Evolutionary conservation across 257 asterid species (phyloP).

Genomic region (Penstemon barbatus): DNA sequence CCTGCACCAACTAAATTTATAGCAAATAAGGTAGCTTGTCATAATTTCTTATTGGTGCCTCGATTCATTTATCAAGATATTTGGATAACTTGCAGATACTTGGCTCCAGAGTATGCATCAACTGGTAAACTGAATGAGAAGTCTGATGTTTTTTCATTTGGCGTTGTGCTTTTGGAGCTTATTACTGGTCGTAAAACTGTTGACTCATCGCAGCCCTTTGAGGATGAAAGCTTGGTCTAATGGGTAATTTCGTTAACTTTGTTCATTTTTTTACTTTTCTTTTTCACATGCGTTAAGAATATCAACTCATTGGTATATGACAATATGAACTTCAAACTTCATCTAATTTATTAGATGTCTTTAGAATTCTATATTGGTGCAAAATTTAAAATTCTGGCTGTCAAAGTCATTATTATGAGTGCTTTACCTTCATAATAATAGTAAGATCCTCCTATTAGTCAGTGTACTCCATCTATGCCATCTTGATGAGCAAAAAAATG

Average conservation of each 20-base stretch:
- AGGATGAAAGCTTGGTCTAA: conserved; percentile 86
- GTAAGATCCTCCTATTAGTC: too few relatives aligned
- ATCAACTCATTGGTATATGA: neutral
- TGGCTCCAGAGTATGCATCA: conserved; percentile 93
- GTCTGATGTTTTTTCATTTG: conserved; percentile 81
- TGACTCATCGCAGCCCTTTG: conserved; percentile 79
- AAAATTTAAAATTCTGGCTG: too few relatives aligned
- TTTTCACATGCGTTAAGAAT: neutral
- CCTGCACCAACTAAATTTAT: neutral
- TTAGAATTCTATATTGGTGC: conserved; percentile 31
- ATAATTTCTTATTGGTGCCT: conserved; percentile 1
- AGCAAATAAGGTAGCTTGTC: neutral
- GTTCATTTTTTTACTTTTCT: neutral
- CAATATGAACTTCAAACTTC: too few relatives aligned
- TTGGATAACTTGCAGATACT: conserved; percentile 57
- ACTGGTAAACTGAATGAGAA: conserved; percentile 83
- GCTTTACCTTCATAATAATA: too few relatives aligned
- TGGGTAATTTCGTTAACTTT: conserved; percentile 52
- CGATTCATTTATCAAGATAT: conserved; percentile 23
- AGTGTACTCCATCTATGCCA: too few relatives aligned
- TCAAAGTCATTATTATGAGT: too few relatives aligned
- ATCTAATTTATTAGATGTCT: neutral
- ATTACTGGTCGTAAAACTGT: conserved; percentile 87
- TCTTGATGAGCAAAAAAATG: too few relatives aligned
- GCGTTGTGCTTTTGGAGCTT: conserved; percentile 87